Evolutionary conservation across 495 filamentous ascomycete species (phyloP), one percentile per base, ranked within the genome.

Genomic region (Penicillium silybi): DNA sequence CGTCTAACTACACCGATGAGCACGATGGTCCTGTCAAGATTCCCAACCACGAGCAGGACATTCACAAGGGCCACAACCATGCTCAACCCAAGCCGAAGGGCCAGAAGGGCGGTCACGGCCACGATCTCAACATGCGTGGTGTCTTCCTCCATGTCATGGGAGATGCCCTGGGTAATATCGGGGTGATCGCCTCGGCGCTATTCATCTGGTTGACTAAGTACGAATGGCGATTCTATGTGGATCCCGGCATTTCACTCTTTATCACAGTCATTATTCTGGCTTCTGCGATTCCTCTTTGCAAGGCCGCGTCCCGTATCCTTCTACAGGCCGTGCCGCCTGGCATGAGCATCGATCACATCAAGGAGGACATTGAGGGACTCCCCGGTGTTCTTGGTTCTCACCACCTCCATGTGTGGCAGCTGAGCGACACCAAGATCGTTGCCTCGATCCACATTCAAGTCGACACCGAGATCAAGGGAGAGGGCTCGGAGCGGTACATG

Each of bases 111-210:
- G 78, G 83, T 10, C 80, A 85, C 56, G 79, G 83, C 16, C 92
- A 97, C 62, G 93, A 97, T 59, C 87, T 97, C 66, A 96, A 96
- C 71, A 97, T 98, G 93, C 89, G 90, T 23, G 93, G 92, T 57
- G 92, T 98, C 69, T 85, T 98, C 68, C 81, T 98, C 6, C 93
- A 98, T 62, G 93, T 98, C 29, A 80, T 97, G 69, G 93, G 93
- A 17, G 93, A 99, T 69, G 93, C 93, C 0, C 82, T 99, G 7
- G 95, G 95, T 52, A 99, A 99, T 57, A 84, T 99, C 46, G 93
- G 95, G 54, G 93, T 99, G 46, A 99, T 99, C 43, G 77, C 75
- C n/a, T 90, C 92, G 6, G 93, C 93, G 0, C 81, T 97, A 13
- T 73, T 96, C 52, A 96, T 99, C 67, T 96, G 92, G 90, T 77